Evolutionary conservation across 2,329 filamentous ascomycete species (phyloP).

Genomic region (Teratosphaeria zuluensis): DNA sequence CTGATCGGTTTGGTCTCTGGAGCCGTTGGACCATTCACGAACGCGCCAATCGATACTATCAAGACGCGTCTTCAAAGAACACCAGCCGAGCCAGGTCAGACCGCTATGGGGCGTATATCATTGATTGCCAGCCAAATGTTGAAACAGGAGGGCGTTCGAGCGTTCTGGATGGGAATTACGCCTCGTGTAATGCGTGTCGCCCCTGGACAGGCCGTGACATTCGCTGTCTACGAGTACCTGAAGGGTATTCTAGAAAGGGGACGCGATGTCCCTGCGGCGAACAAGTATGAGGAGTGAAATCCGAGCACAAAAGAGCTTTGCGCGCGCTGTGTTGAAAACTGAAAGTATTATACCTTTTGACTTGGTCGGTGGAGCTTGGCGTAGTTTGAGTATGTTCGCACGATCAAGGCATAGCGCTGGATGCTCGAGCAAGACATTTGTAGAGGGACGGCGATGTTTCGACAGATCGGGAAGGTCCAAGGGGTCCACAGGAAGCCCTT

Average conservation of each 20-base stretch:
- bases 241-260: constrained; percentile 40
- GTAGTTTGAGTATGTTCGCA: background rate
- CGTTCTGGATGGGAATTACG: constrained; percentile 99
- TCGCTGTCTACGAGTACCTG: constrained; percentile 47
- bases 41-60: constrained; percentile 97
- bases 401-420: background rate
- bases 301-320: background rate
- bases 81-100: constrained; percentile 66
- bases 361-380: background rate
- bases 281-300: constrained; percentile 40
- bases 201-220: constrained; percentile 77
- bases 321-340: background rate
- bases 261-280: constrained; percentile 37
- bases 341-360: background rate
- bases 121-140: constrained; percentile 56
- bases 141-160: constrained; percentile 82
- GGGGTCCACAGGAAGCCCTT: background rate
- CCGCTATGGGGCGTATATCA: constrained; percentile 68
- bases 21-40: constrained; percentile 90
- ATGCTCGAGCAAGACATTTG: background rate
- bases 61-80: constrained; percentile 94
- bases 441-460: background rate
- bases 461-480: constrained; percentile 2
- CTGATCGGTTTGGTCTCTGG: constrained; percentile 83
- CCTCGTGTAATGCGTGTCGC: constrained; percentile 95